These are phyloP conservation scores for Chaetomium strumarium DNA, from an alignment of 2,329 filamentous ascomycete species.

Conservation along the genomic window DNA sequence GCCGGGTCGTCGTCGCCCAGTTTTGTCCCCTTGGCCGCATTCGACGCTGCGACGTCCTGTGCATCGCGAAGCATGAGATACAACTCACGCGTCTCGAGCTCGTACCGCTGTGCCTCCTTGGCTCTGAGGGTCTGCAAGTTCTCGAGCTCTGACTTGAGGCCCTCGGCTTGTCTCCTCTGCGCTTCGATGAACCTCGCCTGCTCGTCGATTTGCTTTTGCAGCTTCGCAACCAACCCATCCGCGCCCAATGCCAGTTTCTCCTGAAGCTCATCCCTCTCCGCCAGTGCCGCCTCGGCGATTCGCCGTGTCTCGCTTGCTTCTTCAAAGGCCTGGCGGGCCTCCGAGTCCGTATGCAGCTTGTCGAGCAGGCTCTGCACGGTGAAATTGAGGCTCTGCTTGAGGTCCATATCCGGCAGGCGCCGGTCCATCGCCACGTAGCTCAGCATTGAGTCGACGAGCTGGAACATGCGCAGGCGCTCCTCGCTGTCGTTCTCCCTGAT, in stretches of 20 bases:
- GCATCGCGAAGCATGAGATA: constrained; percentile 98
- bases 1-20: constrained; percentile 60
- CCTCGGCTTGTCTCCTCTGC: constrained; percentile 77
- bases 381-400: constrained; percentile 96
- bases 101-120: constrained; percentile 88
- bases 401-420: constrained; percentile 88
- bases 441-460: constrained; percentile 97
- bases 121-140: constrained; percentile 79
- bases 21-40: constrained; percentile 56
- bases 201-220: constrained; percentile 91
- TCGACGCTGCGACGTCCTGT: constrained; percentile 89
- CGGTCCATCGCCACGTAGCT: constrained; percentile 99
- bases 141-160: constrained; percentile 81
- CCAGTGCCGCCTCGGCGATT: constrained; percentile 91
- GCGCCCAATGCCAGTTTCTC: constrained; percentile 84
- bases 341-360: constrained; percentile 92
- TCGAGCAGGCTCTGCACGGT: constrained; percentile 93
- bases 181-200: constrained; percentile 87
- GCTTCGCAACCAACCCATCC: constrained; percentile 84
- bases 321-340: constrained; percentile 86
- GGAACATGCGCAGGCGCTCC: constrained; percentile 90
- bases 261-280: constrained; percentile 92
- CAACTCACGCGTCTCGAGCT: constrained; percentile 90
- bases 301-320: constrained; percentile 86
- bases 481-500: constrained; percentile 89